A percentile compares a stretch with the other conserved stretches of the same genome.
Evolutionary conservation across 2,329 filamentous ascomycete genomes (phyloP).

Genomic region (Cadophora sp.): DNA sequence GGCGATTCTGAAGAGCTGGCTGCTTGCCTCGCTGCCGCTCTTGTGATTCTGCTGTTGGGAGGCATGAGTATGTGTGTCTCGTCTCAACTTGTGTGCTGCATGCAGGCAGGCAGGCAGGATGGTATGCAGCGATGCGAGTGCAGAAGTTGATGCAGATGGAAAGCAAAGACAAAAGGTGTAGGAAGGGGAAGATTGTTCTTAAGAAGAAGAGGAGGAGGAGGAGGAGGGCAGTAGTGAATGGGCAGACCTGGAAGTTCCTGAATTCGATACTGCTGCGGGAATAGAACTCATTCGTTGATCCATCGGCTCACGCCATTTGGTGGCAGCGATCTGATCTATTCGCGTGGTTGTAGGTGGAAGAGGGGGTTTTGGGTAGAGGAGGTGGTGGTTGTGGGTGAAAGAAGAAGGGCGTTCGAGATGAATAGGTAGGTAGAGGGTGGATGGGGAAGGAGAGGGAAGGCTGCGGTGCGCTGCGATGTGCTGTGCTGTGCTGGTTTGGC

Average conservation of each 20-base stretch:
- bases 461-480: slow-evolving; percentile 11
- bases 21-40: slow-evolving; percentile 91
- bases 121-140: slow-evolving; percentile 9
- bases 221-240: slow-evolving; percentile 30
- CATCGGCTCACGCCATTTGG: slow-evolving; percentile 39
- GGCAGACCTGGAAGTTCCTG: slow-evolving; percentile 33
- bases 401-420: not conserved
- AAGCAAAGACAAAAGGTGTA: slow-evolving; percentile 18
- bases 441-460: not conserved
- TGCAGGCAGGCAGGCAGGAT: not conserved
- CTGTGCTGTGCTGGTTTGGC: slow-evolving; percentile 1
- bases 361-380: not conserved
- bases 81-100: slow-evolving; percentile 23
- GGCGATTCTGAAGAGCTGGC: slow-evolving; percentile 56
- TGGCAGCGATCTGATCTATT: slow-evolving; percentile 28
- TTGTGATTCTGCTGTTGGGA: slow-evolving; percentile 84
- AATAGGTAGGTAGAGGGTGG: not conserved
- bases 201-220: slow-evolving; percentile 27
- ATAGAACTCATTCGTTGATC: slow-evolving; percentile 39
- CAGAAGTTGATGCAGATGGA: slow-evolving; percentile 25
- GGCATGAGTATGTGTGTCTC: slow-evolving; percentile 33
- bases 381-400: slow-evolving; percentile 1
- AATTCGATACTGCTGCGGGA: slow-evolving; percentile 32
- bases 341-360: not conserved
- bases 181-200: slow-evolving; percentile 11